Percentiles rank a stretch among this genome's conserved stretches.
Conservation (phyloP, 2,329 filamentous ascomycete genomes). For the Cladosporium velox region DNA sequence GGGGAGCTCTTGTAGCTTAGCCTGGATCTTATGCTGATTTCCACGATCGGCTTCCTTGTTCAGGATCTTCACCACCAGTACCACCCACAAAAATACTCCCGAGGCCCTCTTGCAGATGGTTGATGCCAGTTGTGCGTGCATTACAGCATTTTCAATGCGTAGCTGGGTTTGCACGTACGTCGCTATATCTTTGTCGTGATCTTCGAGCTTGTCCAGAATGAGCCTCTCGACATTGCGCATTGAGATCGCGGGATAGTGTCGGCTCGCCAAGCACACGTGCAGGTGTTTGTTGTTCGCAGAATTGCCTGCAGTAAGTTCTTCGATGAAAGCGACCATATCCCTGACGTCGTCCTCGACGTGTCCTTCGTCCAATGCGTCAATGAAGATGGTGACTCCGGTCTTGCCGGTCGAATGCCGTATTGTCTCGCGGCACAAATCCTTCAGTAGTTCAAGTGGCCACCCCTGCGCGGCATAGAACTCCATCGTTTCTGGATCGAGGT, state of each 20-base stretch:
- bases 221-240: background rate
- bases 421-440: background rate
- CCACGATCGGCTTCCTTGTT: background rate
- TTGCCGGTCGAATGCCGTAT: background rate
- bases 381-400: background rate
- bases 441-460: background rate
- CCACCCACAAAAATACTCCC: background rate
- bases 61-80: background rate
- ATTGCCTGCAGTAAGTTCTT: background rate
- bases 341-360: background rate
- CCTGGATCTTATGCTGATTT: background rate
- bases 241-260: conserved; percentile 10
- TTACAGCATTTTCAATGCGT: background rate
- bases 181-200: background rate
- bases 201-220: background rate
- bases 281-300: background rate
- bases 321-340: background rate
- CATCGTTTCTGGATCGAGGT: conserved; percentile 32
- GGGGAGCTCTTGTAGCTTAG: background rate
- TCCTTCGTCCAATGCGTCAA: conserved; percentile 18
- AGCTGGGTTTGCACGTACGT: background rate
- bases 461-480: background rate
- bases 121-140: background rate
- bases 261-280: conserved; percentile 10
- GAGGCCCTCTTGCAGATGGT: background rate